Percentiles rank a stretch among this genome's conserved stretches.
phyloP scores from a whole-genome alignment of 176 grass and related monocot genomes.

The Triticum monococcum region DNA sequence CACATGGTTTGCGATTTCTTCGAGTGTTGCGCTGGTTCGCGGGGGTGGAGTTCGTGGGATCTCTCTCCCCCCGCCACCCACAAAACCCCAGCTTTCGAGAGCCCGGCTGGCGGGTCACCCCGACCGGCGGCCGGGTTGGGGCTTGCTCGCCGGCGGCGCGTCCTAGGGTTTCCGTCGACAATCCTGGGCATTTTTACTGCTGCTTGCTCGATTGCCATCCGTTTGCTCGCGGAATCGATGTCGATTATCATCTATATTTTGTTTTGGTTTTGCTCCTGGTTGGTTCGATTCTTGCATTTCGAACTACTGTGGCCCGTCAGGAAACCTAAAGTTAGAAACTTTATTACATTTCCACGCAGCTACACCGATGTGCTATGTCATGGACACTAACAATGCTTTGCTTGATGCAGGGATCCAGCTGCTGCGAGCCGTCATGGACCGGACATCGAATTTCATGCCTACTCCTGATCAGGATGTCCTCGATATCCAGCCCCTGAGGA shows the following conservation, averaged over 20 bases:
- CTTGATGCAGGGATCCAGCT: slow-evolving; percentile 25
- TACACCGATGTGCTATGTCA: background rate
- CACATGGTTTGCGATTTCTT: background rate
- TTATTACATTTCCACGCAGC: background rate
- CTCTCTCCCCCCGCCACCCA: background rate
- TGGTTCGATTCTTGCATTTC: background rate
- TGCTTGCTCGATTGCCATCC: background rate
- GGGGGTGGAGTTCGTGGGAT: background rate
- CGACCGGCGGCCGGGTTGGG: background rate
- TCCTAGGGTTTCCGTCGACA: slow-evolving; percentile 3
- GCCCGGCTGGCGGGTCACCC: background rate
- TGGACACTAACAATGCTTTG: slow-evolving; percentile 27
- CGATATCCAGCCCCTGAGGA: slow-evolving; percentile 72
- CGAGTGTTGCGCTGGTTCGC: background rate
- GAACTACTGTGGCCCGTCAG: background rate
- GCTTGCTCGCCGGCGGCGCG: too few relatives aligned
- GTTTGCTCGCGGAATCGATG: background rate
- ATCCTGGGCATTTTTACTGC: background rate
- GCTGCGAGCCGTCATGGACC: slow-evolving; percentile 26
- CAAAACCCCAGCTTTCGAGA: background rate
- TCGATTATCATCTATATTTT: background rate
- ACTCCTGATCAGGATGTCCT: slow-evolving; percentile 57
- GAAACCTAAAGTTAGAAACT: background rate
- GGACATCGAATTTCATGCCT: slow-evolving; percentile 35
- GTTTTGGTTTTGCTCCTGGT: background rate